These are phyloP conservation scores for Carex littledalei DNA, from an alignment of 176 grass and related monocot genomes.

Conservation along the genomic window DNA sequence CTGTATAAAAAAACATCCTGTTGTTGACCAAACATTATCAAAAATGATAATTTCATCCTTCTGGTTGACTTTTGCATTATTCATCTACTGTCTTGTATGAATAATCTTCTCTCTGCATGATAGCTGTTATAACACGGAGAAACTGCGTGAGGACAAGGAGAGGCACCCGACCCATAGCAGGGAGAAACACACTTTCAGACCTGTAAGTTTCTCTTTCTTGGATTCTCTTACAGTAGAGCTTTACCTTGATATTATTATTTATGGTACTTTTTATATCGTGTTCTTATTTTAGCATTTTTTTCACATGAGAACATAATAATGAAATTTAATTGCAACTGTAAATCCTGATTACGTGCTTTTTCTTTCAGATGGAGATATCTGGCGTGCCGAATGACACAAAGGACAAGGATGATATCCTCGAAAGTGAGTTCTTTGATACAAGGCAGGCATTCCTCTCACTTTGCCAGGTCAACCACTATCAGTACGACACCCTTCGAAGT, in stretches of 20 bases:
- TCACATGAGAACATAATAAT: background rate
- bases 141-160: too few species aligned
- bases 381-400: slow-evolving; percentile 71
- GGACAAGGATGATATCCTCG: slow-evolving; percentile 94
- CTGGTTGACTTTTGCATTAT: too few species aligned
- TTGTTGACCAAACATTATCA: background rate
- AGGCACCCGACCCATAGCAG: too few species aligned
- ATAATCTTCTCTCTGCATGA: too few species aligned
- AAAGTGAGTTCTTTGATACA: slow-evolving; percentile 98
- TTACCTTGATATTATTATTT: background rate
- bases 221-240: background rate
- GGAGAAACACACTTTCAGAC: slow-evolving; percentile 32
- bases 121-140: too few species aligned
- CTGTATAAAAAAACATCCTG: too few species aligned
- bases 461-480: slow-evolving; percentile 99
- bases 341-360: background rate
- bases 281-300: background rate
- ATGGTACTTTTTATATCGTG: background rate
- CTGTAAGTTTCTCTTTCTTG: slow-evolving; percentile 38
- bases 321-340: background rate
- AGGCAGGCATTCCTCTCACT: slow-evolving; percentile 95
- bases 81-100: too few species aligned
- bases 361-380: slow-evolving; percentile 62
- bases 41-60: background rate
- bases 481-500: slow-evolving; percentile 92